A percentile compares a stretch with the other conserved stretches of the same genome.
Conservation (phyloP, 139 green algal species). For the Volvox reticuliferus region DNA sequence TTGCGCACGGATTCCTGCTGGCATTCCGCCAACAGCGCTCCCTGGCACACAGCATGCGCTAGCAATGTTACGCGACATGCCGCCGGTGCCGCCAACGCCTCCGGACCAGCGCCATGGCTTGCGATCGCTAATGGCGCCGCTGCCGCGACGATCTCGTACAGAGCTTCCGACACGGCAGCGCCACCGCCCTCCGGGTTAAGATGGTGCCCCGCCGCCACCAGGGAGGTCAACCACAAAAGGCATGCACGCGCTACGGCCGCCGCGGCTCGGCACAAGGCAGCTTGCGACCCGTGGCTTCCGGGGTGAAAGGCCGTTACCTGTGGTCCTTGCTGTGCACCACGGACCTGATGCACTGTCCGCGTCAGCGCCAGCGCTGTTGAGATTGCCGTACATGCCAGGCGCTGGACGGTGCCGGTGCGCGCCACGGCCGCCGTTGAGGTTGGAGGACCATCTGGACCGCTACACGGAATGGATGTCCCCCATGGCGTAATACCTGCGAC, state of each 20-base stretch:
- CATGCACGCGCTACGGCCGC: not conserved
- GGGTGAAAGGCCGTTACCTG: too few relatives aligned
- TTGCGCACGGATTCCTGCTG: not conserved
- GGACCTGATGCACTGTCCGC: not conserved
- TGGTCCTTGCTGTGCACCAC: too few relatives aligned
- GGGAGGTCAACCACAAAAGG: not conserved
- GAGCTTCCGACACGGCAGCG: not conserved
- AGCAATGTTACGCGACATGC: not conserved
- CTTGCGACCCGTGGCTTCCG: not conserved
- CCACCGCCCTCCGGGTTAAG: not conserved
- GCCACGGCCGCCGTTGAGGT: not conserved
- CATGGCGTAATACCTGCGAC: not conserved
- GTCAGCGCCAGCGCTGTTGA: not conserved
- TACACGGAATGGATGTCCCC: not conserved
- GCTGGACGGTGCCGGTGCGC: not conserved
- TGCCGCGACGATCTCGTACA: not conserved
- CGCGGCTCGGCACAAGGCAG: not conserved
- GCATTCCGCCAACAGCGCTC: not conserved
- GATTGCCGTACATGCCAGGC: not conserved
- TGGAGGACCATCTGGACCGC: not conserved
- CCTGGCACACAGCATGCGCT: constrained; percentile 16
- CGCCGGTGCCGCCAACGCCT: not conserved
- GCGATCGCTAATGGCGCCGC: not conserved
- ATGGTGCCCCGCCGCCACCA: not conserved
- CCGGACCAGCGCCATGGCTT: not conserved